phyloP scores from a whole-genome alignment of 305 asterid species.

The Fraxinus albicans region DNA sequence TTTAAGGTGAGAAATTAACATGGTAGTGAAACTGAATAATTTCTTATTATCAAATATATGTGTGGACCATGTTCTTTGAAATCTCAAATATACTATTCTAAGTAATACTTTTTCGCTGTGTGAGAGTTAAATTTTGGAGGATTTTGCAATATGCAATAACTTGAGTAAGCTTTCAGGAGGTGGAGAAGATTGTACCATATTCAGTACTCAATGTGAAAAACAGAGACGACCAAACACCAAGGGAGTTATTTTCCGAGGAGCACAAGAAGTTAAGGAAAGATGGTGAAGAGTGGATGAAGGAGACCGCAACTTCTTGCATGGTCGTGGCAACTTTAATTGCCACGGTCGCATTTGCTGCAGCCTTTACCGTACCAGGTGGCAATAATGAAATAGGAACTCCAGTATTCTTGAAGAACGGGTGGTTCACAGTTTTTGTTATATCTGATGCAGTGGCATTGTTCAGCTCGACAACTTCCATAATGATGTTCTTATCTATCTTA shows the following conservation, averaged over 20 bases:
- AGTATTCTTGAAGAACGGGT: not conserved
- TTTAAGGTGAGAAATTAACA: conserved; percentile 25
- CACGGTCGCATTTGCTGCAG: conserved; percentile 35
- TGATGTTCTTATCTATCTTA: conserved; percentile 24
- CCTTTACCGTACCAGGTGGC: conserved; percentile 41
- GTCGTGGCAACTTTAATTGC: conserved; percentile 34
- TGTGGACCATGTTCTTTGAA: too few species aligned
- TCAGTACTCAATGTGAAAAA: conserved; percentile 13
- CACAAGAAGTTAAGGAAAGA: conserved; percentile 21
- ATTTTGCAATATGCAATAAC: not conserved
- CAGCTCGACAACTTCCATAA: conserved; percentile 16
- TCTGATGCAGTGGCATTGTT: conserved; percentile 19
- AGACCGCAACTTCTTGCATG: conserved; percentile 40
- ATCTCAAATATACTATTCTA: too few species aligned
- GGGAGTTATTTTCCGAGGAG: conserved; percentile 15
- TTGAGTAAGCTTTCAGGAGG: conserved; percentile 1
- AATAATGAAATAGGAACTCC: conserved; percentile 19
- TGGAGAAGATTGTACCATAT: conserved; percentile 27
- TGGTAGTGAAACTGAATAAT: too few species aligned
- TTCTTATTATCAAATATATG: too few species aligned
- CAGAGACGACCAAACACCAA: conserved; percentile 10
- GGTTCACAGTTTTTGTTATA: conserved; percentile 12
- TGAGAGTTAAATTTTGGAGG: too few species aligned
- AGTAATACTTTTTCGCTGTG: too few species aligned
- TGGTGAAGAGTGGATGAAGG: conserved; percentile 43